These are phyloP conservation scores for Talaromyces sp. DNA, from an alignment of 2,329 filamentous ascomycete species.

Conservation along the genomic window DNA sequence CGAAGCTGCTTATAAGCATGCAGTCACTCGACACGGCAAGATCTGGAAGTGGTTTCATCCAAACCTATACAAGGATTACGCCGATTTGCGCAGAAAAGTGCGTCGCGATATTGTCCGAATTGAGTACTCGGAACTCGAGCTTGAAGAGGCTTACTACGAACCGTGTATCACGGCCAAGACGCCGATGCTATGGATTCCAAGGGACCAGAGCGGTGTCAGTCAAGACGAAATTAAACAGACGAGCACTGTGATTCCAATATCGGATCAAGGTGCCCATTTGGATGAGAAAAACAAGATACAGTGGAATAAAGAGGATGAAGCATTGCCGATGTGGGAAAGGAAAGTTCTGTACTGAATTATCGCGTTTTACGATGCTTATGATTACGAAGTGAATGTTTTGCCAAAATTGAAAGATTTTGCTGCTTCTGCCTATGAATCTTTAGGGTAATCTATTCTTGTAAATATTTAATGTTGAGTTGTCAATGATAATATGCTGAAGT, in stretches of 20 bases:
- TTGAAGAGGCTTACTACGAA: conserved; percentile 65
- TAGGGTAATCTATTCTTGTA: background rate
- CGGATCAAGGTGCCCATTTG: conserved; percentile 66
- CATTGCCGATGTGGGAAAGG: conserved; percentile 52
- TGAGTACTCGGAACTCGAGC: conserved; percentile 56
- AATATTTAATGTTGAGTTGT: background rate
- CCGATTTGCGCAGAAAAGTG: conserved; percentile 63
- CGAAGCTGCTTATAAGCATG: conserved; percentile 13
- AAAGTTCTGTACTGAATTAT: conserved; percentile 43
- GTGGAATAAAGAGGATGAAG: conserved; percentile 53
- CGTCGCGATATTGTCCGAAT: conserved; percentile 52
- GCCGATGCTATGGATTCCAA: conserved; percentile 75
- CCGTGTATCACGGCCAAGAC: conserved; percentile 58
- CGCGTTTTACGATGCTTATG: background rate
- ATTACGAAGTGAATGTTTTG: background rate
- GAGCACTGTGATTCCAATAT: conserved; percentile 65
- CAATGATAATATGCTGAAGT: background rate
- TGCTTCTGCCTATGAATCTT: background rate
- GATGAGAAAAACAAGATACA: conserved; percentile 63
- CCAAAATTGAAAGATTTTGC: background rate
- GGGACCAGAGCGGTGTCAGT: conserved; percentile 67
- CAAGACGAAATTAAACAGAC: conserved; percentile 71
- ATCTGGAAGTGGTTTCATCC: conserved; percentile 55
- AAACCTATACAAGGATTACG: conserved; percentile 69
- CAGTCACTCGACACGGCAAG: conserved; percentile 16